Conservation (phyloP, 768 basidiomycete genomes). For the Suillus discolor region DNA sequence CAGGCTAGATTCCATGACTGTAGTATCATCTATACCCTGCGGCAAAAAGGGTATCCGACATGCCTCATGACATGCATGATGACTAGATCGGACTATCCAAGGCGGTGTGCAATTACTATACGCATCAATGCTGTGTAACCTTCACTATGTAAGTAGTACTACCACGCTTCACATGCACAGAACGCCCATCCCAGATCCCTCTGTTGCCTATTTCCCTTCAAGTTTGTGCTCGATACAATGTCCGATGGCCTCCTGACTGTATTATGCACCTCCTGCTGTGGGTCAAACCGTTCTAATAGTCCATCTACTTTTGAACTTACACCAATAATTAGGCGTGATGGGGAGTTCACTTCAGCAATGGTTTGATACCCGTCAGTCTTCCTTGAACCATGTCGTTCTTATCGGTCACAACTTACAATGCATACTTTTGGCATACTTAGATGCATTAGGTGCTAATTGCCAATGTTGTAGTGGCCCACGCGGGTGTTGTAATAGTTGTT, state of each 20-base stretch:
- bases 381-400: neutral
- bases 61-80: too few relatives aligned
- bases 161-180: neutral
- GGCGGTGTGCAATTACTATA: neutral
- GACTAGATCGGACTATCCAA: too few relatives aligned
- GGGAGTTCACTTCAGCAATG: neutral
- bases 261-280: neutral
- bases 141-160: neutral
- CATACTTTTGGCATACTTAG: neutral
- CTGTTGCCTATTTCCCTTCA: neutral
- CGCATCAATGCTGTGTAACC: neutral
- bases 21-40: too few relatives aligned
- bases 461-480: constrained; percentile 14
- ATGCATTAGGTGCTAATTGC: constrained; percentile 4
- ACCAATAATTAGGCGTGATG: neutral
- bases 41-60: too few relatives aligned
- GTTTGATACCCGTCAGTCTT: constrained; percentile 1
- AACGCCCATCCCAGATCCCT: neutral
- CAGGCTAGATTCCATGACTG: too few relatives aligned
- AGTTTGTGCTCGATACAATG: neutral
- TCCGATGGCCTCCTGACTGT: too few relatives aligned
- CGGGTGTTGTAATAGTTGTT: constrained; percentile 17
- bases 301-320: neutral
- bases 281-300: neutral
- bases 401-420: too few relatives aligned